Base-by-base conservation (phyloP, 2,329 filamentous ascomycete genomes). In the Penicillium sp. region DNA sequence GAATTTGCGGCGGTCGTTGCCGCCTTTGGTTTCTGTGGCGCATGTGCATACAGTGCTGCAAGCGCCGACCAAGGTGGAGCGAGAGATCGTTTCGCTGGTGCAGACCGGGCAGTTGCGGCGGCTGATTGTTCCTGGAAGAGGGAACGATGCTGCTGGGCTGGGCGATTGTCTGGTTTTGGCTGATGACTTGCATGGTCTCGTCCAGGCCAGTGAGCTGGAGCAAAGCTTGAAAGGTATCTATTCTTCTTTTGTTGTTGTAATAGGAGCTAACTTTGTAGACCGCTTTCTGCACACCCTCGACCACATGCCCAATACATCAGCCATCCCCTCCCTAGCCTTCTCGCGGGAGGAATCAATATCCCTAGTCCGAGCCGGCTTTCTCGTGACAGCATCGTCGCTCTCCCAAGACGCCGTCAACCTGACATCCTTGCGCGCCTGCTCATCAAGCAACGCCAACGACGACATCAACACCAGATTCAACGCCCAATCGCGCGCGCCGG, bases 21-120 rank as follows among this genome's bases (percentile, higher is more conserved):
- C 84, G 12, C 80, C 82, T 0, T 75, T 86, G 26, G 81, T 83
- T 11, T 83, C 82, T 0, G 70, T 84, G 47, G 81, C 83, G 18
- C 83, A 87, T 68, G 71, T 87, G 0, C 81, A 86, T 68, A 82
- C 83, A 1, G 64, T 87, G 14, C 74, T 81, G 38, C 70, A 74
- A 21, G 81, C 81, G 2, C 78, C 82, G 5, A 86, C 84, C 0
- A 71, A 70, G n/a, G 81, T 80, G 0, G 84, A 87, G 65, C 75
- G 82, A 40, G 82, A 86, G 62, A 80, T 86, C 48, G 78, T 80
- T 16, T 74, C 80, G 23, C 67, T 85, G 30, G 69, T 81, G 3
- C 74, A 75, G 26, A 66, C 72, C 3, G 82, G 82, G 30, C 73
- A 75, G 3, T 62, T 86, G 20, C 74, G 83, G 33, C 80, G 80